Evolutionary conservation across 2,329 filamentous ascomycete species (phyloP).

Genomic region (Aspergillus caelatus): DNA sequence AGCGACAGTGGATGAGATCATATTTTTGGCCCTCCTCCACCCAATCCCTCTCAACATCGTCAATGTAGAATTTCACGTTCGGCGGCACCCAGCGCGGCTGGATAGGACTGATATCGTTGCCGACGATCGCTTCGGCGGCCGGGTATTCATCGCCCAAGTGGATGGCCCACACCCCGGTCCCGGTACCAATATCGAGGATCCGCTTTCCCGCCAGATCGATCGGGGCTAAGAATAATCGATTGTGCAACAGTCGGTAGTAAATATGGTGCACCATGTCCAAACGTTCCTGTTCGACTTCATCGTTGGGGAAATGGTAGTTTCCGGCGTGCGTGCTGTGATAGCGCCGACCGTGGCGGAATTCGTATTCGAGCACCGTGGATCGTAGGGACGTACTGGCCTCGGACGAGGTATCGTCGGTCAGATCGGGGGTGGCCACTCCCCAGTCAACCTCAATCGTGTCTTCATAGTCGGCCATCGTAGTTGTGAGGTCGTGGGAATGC

Average conservation of each 20-base stretch:
- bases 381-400: constrained; percentile 15
- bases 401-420: background rate
- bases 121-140: constrained; percentile 43
- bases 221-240: constrained; percentile 42
- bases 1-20: constrained; percentile 39
- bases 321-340: constrained; percentile 33
- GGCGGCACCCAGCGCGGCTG: constrained; percentile 42
- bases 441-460: constrained; percentile 8
- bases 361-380: constrained; percentile 16
- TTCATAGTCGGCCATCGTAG: background rate
- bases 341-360: constrained; percentile 27
- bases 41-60: constrained; percentile 39
- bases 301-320: constrained; percentile 39
- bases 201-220: constrained; percentile 31
- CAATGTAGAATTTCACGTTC: constrained; percentile 37
- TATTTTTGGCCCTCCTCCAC: constrained; percentile 26
- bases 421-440: constrained; percentile 2
- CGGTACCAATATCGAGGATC: constrained; percentile 46
- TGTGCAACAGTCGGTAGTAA: constrained; percentile 39
- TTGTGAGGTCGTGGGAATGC: background rate
- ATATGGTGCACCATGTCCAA: constrained; percentile 41
- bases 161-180: constrained; percentile 38
- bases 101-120: constrained; percentile 52
- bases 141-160: constrained; percentile 42
- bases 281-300: constrained; percentile 39